phyloP scores from a whole-genome alignment of 2,329 filamentous ascomycete species.

The Diaporthe sp. region DNA sequence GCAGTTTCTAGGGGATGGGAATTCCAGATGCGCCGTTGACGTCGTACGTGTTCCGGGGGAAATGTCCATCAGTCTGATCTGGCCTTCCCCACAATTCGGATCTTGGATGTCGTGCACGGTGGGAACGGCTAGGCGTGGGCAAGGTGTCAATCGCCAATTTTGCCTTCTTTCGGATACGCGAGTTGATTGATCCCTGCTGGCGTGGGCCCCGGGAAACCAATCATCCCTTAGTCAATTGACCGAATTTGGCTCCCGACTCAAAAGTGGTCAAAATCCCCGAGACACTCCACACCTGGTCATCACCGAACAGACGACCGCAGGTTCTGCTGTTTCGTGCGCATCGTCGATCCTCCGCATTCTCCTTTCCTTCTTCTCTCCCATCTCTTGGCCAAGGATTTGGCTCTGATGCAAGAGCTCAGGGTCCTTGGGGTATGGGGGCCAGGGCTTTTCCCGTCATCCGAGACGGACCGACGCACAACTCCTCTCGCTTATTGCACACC shows the following conservation, averaged over 20 bases:
- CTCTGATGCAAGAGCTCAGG: conserved; percentile 30
- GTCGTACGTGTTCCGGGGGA: conserved; percentile 14
- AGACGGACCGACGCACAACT: conserved; percentile 30
- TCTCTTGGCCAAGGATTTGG: conserved; percentile 19
- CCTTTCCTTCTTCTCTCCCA: conserved; percentile 24
- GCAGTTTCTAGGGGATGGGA: conserved; percentile 17
- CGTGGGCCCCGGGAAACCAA: background rate
- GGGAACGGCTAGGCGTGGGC: background rate
- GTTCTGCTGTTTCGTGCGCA: conserved; percentile 11
- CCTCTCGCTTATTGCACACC: conserved; percentile 14
- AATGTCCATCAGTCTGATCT: conserved; percentile 23
- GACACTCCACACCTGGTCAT: conserved; percentile 29
- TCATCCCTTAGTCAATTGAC: background rate
- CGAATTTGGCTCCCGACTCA: background rate
- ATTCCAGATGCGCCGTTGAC: conserved; percentile 18
- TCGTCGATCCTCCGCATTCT: conserved; percentile 35
- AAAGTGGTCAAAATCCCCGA: conserved; percentile 37
- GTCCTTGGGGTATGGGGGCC: conserved; percentile 11
- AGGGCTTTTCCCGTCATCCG: conserved; percentile 32
- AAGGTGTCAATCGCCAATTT: conserved; percentile 34
- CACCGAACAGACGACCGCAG: conserved; percentile 28
- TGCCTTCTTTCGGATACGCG: conserved; percentile 5
- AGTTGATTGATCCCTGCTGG: conserved; percentile 12
- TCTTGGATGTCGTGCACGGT: conserved; percentile 33
- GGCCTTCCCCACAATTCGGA: conserved; percentile 37